Conservation (phyloP, 2,329 filamentous ascomycete genomes). For the Trichoderma semiorbis region DNA sequence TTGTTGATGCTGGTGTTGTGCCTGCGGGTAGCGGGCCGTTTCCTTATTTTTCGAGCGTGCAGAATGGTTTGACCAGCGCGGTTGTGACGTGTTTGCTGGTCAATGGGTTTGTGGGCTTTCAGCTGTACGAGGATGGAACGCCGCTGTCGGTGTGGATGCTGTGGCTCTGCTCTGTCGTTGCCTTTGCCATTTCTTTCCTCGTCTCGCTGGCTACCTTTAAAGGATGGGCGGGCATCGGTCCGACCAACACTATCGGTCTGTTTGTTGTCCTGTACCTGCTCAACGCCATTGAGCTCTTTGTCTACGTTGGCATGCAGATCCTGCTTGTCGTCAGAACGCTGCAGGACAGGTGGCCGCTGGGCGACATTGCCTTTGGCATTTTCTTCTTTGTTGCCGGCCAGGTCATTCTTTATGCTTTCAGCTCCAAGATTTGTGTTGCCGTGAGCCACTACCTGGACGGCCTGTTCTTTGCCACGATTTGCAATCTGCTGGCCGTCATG, state of each 20-base stretch:
- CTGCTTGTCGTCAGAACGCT: conserved; percentile 85
- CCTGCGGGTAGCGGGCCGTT: conserved; percentile 77
- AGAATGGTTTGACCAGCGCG: conserved; percentile 80
- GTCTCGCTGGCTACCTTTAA: conserved; percentile 92
- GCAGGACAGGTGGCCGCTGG: conserved; percentile 92
- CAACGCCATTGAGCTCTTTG: conserved; percentile 78
- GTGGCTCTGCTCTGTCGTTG: conserved; percentile 69
- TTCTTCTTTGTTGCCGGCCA: conserved; percentile 92
- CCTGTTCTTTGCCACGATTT: conserved; percentile 88
- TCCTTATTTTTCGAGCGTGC: conserved; percentile 86
- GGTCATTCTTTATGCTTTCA: conserved; percentile 88
- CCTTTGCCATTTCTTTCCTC: conserved; percentile 83
- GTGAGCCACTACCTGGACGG: conserved; percentile 93
- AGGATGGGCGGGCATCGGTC: conserved; percentile 78
- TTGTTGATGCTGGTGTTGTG: conserved; percentile 89
- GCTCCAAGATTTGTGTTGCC: conserved; percentile 75
- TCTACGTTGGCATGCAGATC: conserved; percentile 86
- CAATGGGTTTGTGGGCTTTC: conserved; percentile 97
- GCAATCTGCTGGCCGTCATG: conserved; percentile 94
- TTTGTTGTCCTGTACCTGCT: conserved; percentile 91
- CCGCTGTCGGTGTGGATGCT: conserved; percentile 91
- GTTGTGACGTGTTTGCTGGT: conserved; percentile 86
- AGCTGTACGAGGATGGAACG: conserved; percentile 96
- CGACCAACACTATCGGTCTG: conserved; percentile 80
- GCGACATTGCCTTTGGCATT: conserved; percentile 84